Conservation (phyloP, 2,329 filamentous ascomycete species). For the Dothistroma pini region DNA sequence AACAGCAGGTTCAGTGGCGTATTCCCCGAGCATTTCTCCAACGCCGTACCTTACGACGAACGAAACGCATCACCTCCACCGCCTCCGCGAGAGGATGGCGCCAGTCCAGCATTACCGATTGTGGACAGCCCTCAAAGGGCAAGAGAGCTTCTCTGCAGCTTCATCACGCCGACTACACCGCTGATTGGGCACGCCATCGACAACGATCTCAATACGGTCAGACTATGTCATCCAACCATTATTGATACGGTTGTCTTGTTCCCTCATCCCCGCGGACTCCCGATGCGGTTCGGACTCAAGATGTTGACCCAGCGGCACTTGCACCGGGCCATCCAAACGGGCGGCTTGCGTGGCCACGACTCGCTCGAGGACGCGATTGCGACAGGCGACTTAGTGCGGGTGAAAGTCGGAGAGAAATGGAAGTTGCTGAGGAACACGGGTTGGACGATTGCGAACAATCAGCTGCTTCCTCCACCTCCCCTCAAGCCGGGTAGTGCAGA, state of each 20-base stretch:
- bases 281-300: constrained; percentile 74
- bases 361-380: constrained; percentile 87
- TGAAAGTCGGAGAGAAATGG: constrained; percentile 69
- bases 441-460: constrained; percentile 59
- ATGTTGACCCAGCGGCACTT: constrained; percentile 67
- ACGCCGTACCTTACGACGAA: constrained; percentile 56
- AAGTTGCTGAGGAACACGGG: constrained; percentile 61
- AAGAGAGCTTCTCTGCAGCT: constrained; percentile 70
- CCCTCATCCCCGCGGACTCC: constrained; percentile 72
- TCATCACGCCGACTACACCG: constrained; percentile 72
- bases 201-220: constrained; percentile 84
- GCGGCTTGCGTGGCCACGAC: constrained; percentile 69
- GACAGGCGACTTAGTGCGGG: constrained; percentile 78
- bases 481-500: not conserved
- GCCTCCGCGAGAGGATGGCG: constrained; percentile 15
- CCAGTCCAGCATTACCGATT: constrained; percentile 55
- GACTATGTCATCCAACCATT: constrained; percentile 78
- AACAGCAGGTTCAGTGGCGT: constrained; percentile 93
- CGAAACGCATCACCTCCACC: constrained; percentile 19
- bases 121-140: constrained; percentile 72
- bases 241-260: constrained; percentile 84
- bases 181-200: constrained; percentile 92
- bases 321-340: constrained; percentile 73
- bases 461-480: constrained; percentile 30
- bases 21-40: constrained; percentile 68